Conservation (phyloP, 73 alveolate species). For the Paramecium pentaurelia region DNA sequence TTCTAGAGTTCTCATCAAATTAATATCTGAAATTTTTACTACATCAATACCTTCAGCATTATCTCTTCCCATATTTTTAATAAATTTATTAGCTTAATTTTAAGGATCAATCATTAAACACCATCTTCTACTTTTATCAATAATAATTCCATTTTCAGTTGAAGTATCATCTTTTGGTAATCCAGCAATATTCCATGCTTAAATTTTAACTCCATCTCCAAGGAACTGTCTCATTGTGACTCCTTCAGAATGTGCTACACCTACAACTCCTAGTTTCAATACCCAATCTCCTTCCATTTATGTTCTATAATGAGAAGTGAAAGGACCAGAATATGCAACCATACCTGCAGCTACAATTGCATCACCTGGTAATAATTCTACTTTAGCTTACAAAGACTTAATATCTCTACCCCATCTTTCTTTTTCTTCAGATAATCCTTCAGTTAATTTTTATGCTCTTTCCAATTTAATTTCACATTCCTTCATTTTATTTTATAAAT, state of each 20-base stretch:
- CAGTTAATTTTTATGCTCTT: conserved; percentile 97
- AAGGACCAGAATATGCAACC: conserved; percentile 98
- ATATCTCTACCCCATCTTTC: conserved; percentile 97
- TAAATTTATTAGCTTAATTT: conserved; percentile 96
- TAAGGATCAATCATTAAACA: conserved; percentile 99
- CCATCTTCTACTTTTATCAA: conserved; percentile 98
- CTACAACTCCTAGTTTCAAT: conserved; percentile 72
- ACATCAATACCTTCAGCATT: conserved; percentile 68
- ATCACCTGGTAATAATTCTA: conserved; percentile 93
- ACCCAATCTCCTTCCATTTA: conserved; percentile 93
- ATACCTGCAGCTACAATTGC: conserved; percentile 97
- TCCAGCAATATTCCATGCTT: conserved; percentile 64
- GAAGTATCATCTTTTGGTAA: conserved; percentile 96
- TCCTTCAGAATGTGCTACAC: conserved; percentile 84
- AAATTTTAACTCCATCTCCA: conserved; percentile 95
- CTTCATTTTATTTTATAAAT: conserved; percentile 68
- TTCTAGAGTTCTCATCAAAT: conserved; percentile 73
- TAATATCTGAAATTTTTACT: conserved; percentile 55
- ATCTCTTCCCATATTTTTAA: conserved; percentile 98
- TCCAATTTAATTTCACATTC: conserved; percentile 88
- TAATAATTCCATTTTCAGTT: conserved; percentile 96
- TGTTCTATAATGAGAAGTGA: conserved; percentile 88
- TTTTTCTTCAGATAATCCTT: conserved; percentile 97
- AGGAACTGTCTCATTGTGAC: conserved; percentile 96
- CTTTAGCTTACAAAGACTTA: conserved; percentile 84